phyloP scores from a whole-genome alignment of 768 basidiomycete genomes.

The Lactarius akahatsu region DNA sequence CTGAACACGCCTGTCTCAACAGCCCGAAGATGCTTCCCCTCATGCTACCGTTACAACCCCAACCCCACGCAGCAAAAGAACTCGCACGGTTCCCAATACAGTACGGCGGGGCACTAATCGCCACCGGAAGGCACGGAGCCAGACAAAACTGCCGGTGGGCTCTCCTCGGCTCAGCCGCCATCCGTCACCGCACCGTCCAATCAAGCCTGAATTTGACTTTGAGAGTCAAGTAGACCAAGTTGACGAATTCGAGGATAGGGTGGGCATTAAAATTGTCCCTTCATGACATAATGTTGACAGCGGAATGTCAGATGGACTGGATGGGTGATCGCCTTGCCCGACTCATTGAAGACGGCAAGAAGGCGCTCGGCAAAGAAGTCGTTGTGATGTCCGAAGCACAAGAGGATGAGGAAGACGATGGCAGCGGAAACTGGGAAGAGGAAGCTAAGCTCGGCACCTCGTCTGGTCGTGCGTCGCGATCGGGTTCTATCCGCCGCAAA shows the following conservation, averaged over 20 bases:
- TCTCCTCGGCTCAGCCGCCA: conserved; percentile 33
- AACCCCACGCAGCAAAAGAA: conserved; percentile 40
- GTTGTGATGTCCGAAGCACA: conserved; percentile 73
- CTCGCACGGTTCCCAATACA: conserved; percentile 37
- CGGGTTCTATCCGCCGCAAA: conserved; percentile 31
- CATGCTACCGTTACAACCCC: conserved; percentile 40
- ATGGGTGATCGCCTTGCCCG: conserved; percentile 66
- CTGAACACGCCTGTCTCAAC: not conserved
- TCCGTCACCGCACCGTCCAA: conserved; percentile 30
- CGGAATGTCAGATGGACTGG: conserved; percentile 68
- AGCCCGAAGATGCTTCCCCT: conserved; percentile 18
- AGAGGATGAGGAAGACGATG: conserved; percentile 78
- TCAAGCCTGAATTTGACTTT: conserved; percentile 48
- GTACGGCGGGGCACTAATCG: conserved; percentile 40
- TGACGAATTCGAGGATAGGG: conserved; percentile 27
- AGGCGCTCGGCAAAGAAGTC: conserved; percentile 72
- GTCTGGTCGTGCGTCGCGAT: conserved; percentile 29
- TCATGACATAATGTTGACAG: conserved; percentile 4
- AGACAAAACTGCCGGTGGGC: conserved; percentile 16
- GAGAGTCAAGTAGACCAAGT: conserved; percentile 17
- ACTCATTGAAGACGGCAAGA: conserved; percentile 78
- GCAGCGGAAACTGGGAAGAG: conserved; percentile 72
- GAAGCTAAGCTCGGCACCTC: conserved; percentile 41
- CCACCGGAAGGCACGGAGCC: conserved; percentile 40
- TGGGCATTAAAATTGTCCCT: conserved; percentile 3